Base-by-base conservation (phyloP, 305 asterid species). In the Plantago lanceolata region DNA sequence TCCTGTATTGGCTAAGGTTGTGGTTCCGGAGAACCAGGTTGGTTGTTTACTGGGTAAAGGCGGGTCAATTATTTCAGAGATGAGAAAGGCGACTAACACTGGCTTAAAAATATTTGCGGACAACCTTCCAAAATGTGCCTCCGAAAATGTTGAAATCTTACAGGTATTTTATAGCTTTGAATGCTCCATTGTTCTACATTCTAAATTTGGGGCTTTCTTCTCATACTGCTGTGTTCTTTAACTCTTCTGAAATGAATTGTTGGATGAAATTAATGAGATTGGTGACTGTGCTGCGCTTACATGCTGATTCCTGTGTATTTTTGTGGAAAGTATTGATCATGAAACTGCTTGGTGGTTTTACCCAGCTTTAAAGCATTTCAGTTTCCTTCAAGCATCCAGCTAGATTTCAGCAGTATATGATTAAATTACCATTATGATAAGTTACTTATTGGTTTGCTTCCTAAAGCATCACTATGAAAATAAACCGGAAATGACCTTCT, bases 21-120 rank as follows among this genome's bases (percentile, higher is more conserved):
- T 79, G 57, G 82, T 84, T 35, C 80, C 80, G 69, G 14, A 75
- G 14, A 76, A 76, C 68, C 84, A 84, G 72, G 90, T 80, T 67
- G 94, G 94, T 65, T 85, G 92, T 68, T 78, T 88, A 75, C 72
- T 88, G 81, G 96, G 96, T 48, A 82, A 81, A 78, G 90, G 90
- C 58, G 94, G 94, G 16, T 29, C 85, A 45, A 78, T 84, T 63
- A 80, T 88, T 67, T 73, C 88, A 17, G 85, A 81, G 80, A 85
- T 84, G 81, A 84, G 95, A 74, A 85, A 84, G 83, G 65, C 71
- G 70, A 82, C 90, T 65, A 67, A 83, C 73, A 72, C 96, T 67
- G 70, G 81, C 63, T 71, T 82, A 64, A 61, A 82, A 63, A 74
- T 88, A 59, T 57, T 79, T 55, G 70, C 81, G 20, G 88, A 85